Evolutionary conservation across 768 basidiomycete genomes (phyloP), one percentile per base, ranked within the genome.

Genomic region (Russula lepida): DNA sequence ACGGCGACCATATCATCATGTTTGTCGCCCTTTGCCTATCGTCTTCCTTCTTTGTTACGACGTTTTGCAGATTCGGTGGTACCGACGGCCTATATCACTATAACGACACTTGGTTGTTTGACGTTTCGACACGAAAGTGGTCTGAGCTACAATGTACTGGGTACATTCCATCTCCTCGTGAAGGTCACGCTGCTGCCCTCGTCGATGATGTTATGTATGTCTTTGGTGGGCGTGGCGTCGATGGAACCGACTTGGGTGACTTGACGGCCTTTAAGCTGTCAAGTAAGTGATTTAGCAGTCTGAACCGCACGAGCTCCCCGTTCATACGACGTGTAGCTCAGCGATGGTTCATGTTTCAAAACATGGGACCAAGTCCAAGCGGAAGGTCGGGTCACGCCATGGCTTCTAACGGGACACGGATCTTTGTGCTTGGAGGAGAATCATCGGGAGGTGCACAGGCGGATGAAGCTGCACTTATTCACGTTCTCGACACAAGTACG

Each of bases 341-440:
- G 69, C 81, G 97, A 67, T 99, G 97, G 97, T 99, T 95, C 75
- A 98, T 95, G 92, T 99, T 99, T 78, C 94, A 98, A 74, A 97
- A 98, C 70, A 99, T 99, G 97, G 97, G 97, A 0, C 95, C 95
- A 19, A 83, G 92, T 17, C 97, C 97, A 0, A 86, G 80, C 43
- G 91, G 92, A 3, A 82, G 97, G 53, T 95, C 92, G 9, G 97
- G 97, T 2, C 97, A 99, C 74, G 91, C 95, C n/a, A 95, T 99
- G 94, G 92, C 95, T 7, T 85, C 92, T 13, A 86, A 89, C 70
- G 92, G 91, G 32, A 81, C 86, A 51, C 83, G 86, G 63, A 89
- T 99, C 5, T 91, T 92, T 66, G 94, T 99, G 6, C 81, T 99
- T 17, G 97, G 97, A 44, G 97, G 97, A 19, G 97, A 98, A 74